Base-by-base conservation (phyloP, 495 filamentous ascomycete species). In the Daldinia vernicosa region DNA sequence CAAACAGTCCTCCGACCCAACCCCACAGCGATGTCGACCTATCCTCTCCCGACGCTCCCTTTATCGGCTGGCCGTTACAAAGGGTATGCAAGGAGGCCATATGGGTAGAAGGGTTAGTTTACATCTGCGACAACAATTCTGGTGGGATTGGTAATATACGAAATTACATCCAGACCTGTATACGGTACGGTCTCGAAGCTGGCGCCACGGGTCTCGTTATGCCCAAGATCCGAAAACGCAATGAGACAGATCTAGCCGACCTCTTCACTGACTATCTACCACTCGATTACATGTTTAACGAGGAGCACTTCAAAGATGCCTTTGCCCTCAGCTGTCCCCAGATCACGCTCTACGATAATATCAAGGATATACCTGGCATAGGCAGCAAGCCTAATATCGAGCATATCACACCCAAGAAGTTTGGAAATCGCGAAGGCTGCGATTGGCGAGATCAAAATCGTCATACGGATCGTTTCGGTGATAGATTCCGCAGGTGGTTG, bases 71-170 rank as follows among this genome's bases (percentile, higher is more conserved):
- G 84, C 83, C 84, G 3, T 72, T 86, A 51, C 70, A 72, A 27
- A 63, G 84, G 3, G 79, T 81, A 3, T 85, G 84, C 76, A 72
- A 78, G 6, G 84, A 85, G 61, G 76, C 79, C 1, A 65, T 43
- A 0, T 84, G 79, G 80, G 75, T 76, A 0, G 75, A 80, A 1
- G 83, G 83, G 1, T 37, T 85, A 19, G 75, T 84, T 6, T 86
- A 81, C 50, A 78, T 80, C 22, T 86, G 84, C 72, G 83, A 85
- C 72, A 84, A 85, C 69, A 86, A 85, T 67, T 84, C 83, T 0
- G 84, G 84, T 4, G 84, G 84, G 1, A 80, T 85, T 54, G 83
- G 84, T 5, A 86, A 86, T 52, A 85, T 86, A 37, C 76, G 84
- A 56, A 85, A 84, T 63, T 86, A 82, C 69, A 84, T 86, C 53